A percentile compares a stretch with the other conserved stretches of the same genome.
These are phyloP conservation scores for Phytophthora podocarpi DNA, from an alignment of 352 stramenopile genomes.

Conservation along the genomic window DNA sequence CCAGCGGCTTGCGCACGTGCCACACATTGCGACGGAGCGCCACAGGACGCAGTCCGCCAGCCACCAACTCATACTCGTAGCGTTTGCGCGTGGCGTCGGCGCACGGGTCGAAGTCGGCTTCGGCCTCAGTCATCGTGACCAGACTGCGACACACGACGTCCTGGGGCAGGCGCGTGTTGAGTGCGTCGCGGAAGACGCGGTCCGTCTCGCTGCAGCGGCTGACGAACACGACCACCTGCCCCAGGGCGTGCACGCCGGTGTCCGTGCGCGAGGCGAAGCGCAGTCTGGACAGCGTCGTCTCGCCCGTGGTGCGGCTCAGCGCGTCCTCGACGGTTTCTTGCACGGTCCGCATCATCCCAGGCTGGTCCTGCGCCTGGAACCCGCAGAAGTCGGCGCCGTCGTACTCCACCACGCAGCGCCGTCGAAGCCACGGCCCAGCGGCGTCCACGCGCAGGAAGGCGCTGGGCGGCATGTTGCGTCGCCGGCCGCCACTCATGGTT, in stretches of 20 bases:
- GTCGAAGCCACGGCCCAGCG: conserved; percentile 20
- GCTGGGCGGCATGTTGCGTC: conserved; percentile 45
- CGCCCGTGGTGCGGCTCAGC: conserved; percentile 68
- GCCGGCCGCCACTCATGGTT: conserved; percentile 22
- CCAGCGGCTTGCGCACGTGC: conserved; percentile 60
- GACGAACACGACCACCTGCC: conserved; percentile 91
- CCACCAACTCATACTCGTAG: conserved; percentile 70
- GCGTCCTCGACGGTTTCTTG: conserved; percentile 79
- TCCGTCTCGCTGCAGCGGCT: conserved; percentile 62
- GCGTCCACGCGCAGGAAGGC: conserved; percentile 50
- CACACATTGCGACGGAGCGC: conserved; percentile 58
- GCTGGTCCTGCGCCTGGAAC: conserved; percentile 83
- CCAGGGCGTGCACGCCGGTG: conserved; percentile 90
- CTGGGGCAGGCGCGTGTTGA: conserved; percentile 75
- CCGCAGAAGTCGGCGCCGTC: conserved; percentile 79
- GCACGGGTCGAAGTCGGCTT: conserved; percentile 56
- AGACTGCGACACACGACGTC: conserved; percentile 60
- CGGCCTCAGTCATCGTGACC: conserved; percentile 19
- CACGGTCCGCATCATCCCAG: conserved; percentile 54
- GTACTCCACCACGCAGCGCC: conserved; percentile 68
- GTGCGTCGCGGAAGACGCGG: conserved; percentile 54
- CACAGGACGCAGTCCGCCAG: conserved; percentile 56
- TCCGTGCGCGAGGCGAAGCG: conserved; percentile 92
- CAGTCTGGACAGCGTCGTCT: conserved; percentile 64
- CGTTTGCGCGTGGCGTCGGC: conserved; percentile 56